Evolutionary conservation across 805 yeast species (phyloP).

Genomic region (Monosporozyma yasuniensis): DNA sequence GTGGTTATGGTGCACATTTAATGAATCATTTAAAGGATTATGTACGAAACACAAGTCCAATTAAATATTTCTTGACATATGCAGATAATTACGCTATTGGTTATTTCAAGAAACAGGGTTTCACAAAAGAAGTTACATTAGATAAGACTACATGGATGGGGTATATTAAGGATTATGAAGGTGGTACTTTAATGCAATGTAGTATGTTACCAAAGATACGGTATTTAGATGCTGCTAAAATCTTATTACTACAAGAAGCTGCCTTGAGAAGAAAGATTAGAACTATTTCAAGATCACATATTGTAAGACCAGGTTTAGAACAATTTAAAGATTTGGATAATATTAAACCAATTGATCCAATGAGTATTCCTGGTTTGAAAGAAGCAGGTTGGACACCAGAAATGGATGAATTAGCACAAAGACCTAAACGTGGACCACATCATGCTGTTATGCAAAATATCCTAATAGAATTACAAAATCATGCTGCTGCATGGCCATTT

Average conservation of each 20-base stretch:
- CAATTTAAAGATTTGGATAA: constrained; percentile 47
- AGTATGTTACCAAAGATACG: constrained; percentile 83
- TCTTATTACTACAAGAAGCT: constrained; percentile 79
- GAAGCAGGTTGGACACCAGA: constrained; percentile 98
- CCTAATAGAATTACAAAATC: constrained; percentile 80
- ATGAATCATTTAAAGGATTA: constrained; percentile 98
- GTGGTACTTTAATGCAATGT: constrained; percentile 98
- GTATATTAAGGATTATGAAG: constrained; percentile 96
- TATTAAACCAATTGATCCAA: constrained; percentile 60
- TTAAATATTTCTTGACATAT: constrained; percentile 81
- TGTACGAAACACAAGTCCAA: constrained; percentile 77
- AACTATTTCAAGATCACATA: constrained; percentile 66
- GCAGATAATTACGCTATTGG: constrained; percentile 99
- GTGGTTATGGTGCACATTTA: constrained; percentile 97
- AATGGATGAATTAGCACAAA: constrained; percentile 92
- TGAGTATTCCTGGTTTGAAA: constrained; percentile 76
- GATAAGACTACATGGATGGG: constrained; percentile 94
- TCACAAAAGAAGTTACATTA: constrained; percentile 85
- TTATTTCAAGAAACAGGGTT: constrained; percentile 95
- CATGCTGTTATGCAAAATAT: constrained; percentile 87
- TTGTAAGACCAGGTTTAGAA: constrained; percentile 73
- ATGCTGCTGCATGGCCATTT: constrained; percentile 98
- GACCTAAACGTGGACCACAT: constrained; percentile 91
- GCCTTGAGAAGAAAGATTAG: constrained; percentile 81
- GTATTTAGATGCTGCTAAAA: constrained; percentile 81